phyloP scores from a whole-genome alignment of 176 grass and related monocot genomes.

The Oryza glaberrima region DNA sequence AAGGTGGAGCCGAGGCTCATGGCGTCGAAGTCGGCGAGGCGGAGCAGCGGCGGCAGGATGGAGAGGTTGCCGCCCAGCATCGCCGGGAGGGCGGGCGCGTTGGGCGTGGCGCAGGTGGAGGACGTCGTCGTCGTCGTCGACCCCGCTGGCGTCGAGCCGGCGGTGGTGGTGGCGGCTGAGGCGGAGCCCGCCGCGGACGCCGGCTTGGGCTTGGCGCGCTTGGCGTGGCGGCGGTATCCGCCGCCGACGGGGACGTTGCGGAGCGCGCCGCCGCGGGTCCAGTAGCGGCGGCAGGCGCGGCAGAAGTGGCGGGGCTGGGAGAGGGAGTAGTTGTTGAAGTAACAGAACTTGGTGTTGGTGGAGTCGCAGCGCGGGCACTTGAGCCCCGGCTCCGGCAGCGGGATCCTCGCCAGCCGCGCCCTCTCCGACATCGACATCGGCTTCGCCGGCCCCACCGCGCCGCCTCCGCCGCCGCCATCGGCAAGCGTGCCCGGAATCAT shows the following conservation, averaged over 20 bases:
- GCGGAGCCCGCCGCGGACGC: neutral
- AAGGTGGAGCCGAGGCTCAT: constrained; percentile 59
- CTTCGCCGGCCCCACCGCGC: constrained; percentile 38
- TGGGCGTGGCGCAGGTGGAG: constrained; percentile 38
- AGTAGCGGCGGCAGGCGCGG: constrained; percentile 92
- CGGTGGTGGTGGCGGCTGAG: neutral
- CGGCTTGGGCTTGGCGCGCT: constrained; percentile 56
- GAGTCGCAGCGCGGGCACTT: constrained; percentile 93
- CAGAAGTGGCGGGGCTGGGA: constrained; percentile 94
- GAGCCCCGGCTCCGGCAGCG: constrained; percentile 71
- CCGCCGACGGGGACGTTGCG: constrained; percentile 91
- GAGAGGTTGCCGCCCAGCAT: constrained; percentile 43
- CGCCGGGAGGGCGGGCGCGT: neutral
- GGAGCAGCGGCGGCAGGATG: constrained; percentile 60
- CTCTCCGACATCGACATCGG: constrained; percentile 68
- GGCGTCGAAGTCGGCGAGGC: constrained; percentile 61
- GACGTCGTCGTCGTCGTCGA: constrained; percentile 41
- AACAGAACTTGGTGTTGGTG: constrained; percentile 96
- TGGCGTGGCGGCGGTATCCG: constrained; percentile 71
- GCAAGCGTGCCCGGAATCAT: constrained; percentile 43
- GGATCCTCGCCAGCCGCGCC: constrained; percentile 65
- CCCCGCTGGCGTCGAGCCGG: neutral
- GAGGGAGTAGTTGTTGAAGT: constrained; percentile 97
- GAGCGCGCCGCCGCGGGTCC: constrained; percentile 91
- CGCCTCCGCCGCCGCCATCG: constrained; percentile 26